phyloP scores from a whole-genome alignment of 192 early-diverging fungal species.

The Glomus cerebriforme region DNA sequence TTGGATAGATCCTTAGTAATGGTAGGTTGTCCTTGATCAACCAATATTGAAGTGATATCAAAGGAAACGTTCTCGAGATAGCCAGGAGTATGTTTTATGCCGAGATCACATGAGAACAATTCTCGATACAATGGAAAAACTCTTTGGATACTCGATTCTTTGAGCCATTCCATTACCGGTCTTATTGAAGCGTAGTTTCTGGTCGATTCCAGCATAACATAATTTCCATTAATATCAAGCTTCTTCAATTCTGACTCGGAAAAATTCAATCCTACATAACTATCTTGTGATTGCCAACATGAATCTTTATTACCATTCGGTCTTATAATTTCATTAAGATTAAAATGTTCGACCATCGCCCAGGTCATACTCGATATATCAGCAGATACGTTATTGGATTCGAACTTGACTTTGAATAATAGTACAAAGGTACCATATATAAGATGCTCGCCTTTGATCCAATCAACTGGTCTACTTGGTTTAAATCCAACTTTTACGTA shows the following conservation, averaged over 20 bases:
- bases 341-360: neutral
- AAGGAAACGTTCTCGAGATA: neutral
- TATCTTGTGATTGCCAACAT: neutral
- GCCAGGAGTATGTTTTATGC: neutral
- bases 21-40: neutral
- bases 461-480: neutral
- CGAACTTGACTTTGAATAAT: slow-evolving; percentile 4
- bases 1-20: neutral
- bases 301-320: too few species aligned
- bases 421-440: slow-evolving; percentile 19
- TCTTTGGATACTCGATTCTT: neutral
- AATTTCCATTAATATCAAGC: neutral
- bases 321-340: neutral
- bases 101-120: neutral
- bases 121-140: neutral
- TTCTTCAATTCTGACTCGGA: neutral
- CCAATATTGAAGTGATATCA: slow-evolving; percentile 18
- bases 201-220: slow-evolving; percentile 5
- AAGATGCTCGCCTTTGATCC: neutral
- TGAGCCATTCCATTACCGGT: neutral
- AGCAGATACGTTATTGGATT: neutral
- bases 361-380: neutral
- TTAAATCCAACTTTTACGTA: neutral
- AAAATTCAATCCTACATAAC: slow-evolving; percentile 10
- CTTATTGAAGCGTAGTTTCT: neutral